A percentile compares a stretch with the other conserved stretches of the same genome.
Conservation (phyloP, 306 rosid species). For the Pyrus communis region DNA sequence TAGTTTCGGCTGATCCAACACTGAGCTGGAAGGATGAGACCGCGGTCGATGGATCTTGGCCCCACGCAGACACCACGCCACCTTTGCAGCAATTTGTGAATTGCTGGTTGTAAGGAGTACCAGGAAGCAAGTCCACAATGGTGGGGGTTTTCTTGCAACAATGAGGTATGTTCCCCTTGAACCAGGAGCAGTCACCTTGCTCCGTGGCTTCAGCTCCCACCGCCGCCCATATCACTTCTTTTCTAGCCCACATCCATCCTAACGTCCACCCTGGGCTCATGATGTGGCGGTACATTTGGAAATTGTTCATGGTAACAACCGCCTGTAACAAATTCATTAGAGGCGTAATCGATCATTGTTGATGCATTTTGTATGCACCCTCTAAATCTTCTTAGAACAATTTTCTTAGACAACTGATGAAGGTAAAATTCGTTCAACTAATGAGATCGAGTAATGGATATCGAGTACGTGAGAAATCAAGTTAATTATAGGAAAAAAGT, state of each 20-base stretch:
- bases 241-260: slow-evolving; percentile 95
- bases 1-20: slow-evolving; percentile 71
- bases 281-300: slow-evolving; percentile 85
- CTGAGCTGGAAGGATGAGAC: slow-evolving; percentile 81
- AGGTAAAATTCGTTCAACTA: neutral
- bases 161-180: slow-evolving; percentile 75
- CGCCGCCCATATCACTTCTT: slow-evolving; percentile 77
- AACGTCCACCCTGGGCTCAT: slow-evolving; percentile 90
- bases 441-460: neutral
- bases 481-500: neutral
- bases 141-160: slow-evolving; percentile 83
- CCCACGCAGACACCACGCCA: slow-evolving; percentile 87
- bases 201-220: slow-evolving; percentile 82
- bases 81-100: slow-evolving; percentile 86
- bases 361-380: neutral
- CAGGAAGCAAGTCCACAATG: slow-evolving; percentile 84
- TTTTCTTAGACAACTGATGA: neutral
- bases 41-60: slow-evolving; percentile 79
- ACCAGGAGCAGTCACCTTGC: slow-evolving; percentile 93
- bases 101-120: slow-evolving; percentile 93
- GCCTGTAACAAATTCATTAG: slow-evolving; percentile 38
- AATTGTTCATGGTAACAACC: slow-evolving; percentile 60
- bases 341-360: neutral
- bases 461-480: too few relatives aligned
- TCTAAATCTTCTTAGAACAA: neutral